phyloP scores from a whole-genome alignment of 2,329 filamentous ascomycete species.

The Botryotinia calthae region DNA sequence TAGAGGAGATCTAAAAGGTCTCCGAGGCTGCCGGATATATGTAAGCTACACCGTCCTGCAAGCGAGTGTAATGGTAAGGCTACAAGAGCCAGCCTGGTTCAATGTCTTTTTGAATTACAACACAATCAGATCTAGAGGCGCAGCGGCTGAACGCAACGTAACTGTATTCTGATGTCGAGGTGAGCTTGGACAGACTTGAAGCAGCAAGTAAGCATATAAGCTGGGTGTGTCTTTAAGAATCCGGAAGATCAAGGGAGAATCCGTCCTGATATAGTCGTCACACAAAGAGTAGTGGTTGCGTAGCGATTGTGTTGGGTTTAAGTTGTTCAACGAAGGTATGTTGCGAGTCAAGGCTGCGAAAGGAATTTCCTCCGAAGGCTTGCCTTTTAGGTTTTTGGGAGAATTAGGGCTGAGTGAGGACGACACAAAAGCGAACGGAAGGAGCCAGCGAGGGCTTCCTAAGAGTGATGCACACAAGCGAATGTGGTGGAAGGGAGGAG shows the following conservation, averaged over 20 bases:
- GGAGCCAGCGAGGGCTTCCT: conserved; percentile 72
- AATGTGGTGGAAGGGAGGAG: conserved; percentile 33
- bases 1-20: conserved; percentile 22
- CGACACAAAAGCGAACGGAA: conserved; percentile 64
- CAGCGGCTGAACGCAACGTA: conserved; percentile 37
- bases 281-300: conserved; percentile 14
- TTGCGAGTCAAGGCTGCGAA: conserved; percentile 27
- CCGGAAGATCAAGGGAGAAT: conserved; percentile 12
- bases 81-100: conserved; percentile 29
- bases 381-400: conserved; percentile 26
- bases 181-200: conserved; percentile 15
- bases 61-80: conserved; percentile 36
- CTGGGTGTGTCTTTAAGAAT: conserved; percentile 11
- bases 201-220: conserved; percentile 33
- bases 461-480: conserved; percentile 41
- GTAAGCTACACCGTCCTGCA: conserved; percentile 25
- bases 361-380: conserved; percentile 34
- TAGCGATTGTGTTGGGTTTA: conserved; percentile 20
- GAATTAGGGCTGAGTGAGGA: conserved; percentile 33
- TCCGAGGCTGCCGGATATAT: conserved; percentile 35
- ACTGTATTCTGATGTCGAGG: conserved; percentile 27
- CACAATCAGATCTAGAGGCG: conserved; percentile 27
- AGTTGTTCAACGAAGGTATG: conserved; percentile 23
- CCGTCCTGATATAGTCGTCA: conserved; percentile 22
- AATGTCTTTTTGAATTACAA: conserved; percentile 18